A percentile compares a stretch with the other conserved stretches of the same genome.
These are phyloP conservation scores for Podospora australis DNA, from an alignment of 495 filamentous ascomycete species.

Conservation along the genomic window DNA sequence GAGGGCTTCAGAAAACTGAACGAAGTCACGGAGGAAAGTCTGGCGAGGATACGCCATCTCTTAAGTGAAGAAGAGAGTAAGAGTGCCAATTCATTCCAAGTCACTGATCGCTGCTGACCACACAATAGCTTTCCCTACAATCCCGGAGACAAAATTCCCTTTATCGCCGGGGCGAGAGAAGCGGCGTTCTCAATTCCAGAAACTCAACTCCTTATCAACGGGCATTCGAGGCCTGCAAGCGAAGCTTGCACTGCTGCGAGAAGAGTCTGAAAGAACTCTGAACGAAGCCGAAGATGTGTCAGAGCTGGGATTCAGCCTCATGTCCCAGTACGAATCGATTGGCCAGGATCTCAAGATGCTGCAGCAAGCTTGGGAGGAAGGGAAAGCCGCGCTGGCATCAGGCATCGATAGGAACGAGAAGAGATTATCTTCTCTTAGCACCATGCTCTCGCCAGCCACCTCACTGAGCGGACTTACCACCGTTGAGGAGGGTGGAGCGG, in stretches of 20 bases:
- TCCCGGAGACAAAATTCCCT: conserved; percentile 56
- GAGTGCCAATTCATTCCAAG: conserved; percentile 22
- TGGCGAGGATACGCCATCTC: conserved; percentile 53
- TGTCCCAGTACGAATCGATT: conserved; percentile 90
- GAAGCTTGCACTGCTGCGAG: conserved; percentile 85
- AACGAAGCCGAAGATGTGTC: conserved; percentile 66
- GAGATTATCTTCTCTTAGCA: conserved; percentile 61
- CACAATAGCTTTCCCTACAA: conserved; percentile 31
- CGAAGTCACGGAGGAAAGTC: conserved; percentile 49
- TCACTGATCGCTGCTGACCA: neutral
- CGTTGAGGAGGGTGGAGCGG: conserved; percentile 65
- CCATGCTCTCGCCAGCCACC: conserved; percentile 65
- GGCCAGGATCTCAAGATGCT: conserved; percentile 77
- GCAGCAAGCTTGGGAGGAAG: conserved; percentile 86
- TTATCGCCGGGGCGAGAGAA: conserved; percentile 70
- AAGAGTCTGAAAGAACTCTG: conserved; percentile 74
- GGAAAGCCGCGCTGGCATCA: conserved; percentile 64
- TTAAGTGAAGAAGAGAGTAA: conserved; percentile 80
- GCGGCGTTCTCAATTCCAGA: conserved; percentile 75
- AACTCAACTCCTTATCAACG: conserved; percentile 78
- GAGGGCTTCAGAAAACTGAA: conserved; percentile 66
- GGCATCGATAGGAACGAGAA: conserved; percentile 69
- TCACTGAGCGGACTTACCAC: conserved; percentile 81
- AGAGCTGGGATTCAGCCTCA: conserved; percentile 66
- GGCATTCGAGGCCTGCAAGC: conserved; percentile 90